These are phyloP conservation scores for Glycine tomentella DNA, from an alignment of 306 rosid genomes.

Conservation along the genomic window DNA sequence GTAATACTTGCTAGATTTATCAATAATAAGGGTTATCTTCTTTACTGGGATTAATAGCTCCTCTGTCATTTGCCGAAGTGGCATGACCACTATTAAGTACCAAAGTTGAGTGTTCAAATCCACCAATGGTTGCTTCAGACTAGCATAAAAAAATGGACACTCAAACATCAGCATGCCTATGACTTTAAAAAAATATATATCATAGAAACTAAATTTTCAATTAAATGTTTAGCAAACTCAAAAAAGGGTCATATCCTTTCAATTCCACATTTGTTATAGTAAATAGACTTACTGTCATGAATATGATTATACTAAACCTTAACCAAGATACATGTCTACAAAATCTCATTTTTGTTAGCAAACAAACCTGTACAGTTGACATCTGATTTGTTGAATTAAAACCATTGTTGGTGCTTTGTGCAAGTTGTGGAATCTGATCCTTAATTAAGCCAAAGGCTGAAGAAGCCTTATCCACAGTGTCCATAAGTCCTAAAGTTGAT, in stretches of 20 bases:
- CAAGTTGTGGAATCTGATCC: slow-evolving; percentile 54
- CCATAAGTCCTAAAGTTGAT: slow-evolving; percentile 47
- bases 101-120: slow-evolving; percentile 56
- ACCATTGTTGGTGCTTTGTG: slow-evolving; percentile 48
- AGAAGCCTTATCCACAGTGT: slow-evolving; percentile 53
- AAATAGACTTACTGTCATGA: too few species aligned
- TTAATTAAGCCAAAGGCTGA: slow-evolving; percentile 55
- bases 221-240: background rate
- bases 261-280: background rate
- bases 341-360: slow-evolving; percentile 21
- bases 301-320: background rate
- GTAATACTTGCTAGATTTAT: slow-evolving; percentile 49
- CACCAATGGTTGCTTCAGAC: slow-evolving; percentile 56
- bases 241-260: background rate
- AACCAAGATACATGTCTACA: background rate
- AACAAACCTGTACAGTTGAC: slow-evolving; percentile 60
- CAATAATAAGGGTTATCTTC: slow-evolving; percentile 48
- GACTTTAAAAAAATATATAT: background rate
- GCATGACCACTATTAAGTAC: slow-evolving; percentile 49
- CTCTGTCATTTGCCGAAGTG: slow-evolving; percentile 42
- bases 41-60: slow-evolving; percentile 43
- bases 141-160: slow-evolving; percentile 45
- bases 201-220: background rate
- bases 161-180: slow-evolving; percentile 15
- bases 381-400: slow-evolving; percentile 50